Conservation (phyloP, 148 eudicot species). For the Silene uniflora region DNA sequence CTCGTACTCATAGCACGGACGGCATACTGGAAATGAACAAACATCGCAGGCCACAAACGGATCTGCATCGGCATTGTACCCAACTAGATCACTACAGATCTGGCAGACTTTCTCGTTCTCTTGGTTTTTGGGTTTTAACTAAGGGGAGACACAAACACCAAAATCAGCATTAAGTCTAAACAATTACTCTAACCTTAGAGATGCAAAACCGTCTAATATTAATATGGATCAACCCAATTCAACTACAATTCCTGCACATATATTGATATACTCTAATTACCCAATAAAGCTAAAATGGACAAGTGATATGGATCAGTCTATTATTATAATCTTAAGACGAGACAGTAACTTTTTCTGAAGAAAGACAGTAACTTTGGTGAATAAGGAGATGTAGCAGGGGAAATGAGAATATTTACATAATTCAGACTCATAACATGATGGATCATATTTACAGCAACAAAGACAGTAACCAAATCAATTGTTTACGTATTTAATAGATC, state of each 20-base stretch:
- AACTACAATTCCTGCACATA: background rate
- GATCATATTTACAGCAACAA: no score
- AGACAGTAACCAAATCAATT: no score
- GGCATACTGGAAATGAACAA: constrained; percentile 76
- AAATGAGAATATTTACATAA: no score
- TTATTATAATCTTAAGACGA: background rate
- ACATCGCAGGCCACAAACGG: constrained; percentile 76
- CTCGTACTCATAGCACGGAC: constrained; percentile 78
- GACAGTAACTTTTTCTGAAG: no score
- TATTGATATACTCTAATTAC: background rate
- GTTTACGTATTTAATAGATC: no score
- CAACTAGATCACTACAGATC: constrained; percentile 72
- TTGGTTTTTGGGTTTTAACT: background rate
- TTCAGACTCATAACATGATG: no score
- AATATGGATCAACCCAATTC: background rate
- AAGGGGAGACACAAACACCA: background rate
- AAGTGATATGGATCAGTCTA: background rate
- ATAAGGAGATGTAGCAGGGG: no score
- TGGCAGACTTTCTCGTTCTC: constrained; percentile 47
- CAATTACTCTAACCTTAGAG: no score
- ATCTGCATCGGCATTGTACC: constrained; percentile 44
- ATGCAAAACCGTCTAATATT: no score
- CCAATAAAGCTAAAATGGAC: background rate
- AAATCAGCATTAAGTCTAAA: background rate
- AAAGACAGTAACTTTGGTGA: no score